phyloP scores from a whole-genome alignment of 2,329 filamentous ascomycete species.

The Scedosporium apiospermum region DNA sequence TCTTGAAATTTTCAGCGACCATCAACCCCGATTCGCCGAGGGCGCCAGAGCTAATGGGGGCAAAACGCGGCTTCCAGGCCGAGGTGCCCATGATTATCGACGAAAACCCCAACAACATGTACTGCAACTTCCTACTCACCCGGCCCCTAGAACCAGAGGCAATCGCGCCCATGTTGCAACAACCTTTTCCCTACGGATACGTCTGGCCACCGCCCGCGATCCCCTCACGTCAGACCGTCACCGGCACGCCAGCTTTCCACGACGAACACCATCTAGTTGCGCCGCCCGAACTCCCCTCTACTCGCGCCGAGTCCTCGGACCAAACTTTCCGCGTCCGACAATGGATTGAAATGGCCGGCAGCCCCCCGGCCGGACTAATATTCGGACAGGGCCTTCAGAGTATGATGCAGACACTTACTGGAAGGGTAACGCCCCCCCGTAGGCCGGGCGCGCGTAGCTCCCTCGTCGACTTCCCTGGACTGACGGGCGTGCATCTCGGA shows the following conservation, averaged over 20 bases:
- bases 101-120: conserved; percentile 38
- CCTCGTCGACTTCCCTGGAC: conserved; percentile 1
- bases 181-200: conserved; percentile 34
- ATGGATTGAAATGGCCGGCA: conserved; percentile 59
- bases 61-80: conserved; percentile 25
- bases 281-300: conserved; percentile 29
- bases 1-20: conserved; percentile 44
- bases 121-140: conserved; percentile 60
- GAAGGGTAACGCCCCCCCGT: neutral
- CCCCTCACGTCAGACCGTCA: conserved; percentile 49
- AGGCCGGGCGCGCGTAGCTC: neutral
- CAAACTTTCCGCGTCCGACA: conserved; percentile 64
- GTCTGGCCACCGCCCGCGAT: conserved; percentile 71
- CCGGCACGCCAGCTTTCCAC: conserved; percentile 19
- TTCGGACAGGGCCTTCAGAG: conserved; percentile 17
- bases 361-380: conserved; percentile 15
- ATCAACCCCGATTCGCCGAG: neutral
- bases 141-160: conserved; percentile 32
- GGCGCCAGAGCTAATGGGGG: neutral
- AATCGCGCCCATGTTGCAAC: conserved; percentile 18
- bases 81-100: conserved; percentile 45
- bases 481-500: conserved; percentile 33
- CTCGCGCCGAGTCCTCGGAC: conserved; percentile 53
- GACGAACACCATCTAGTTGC: conserved; percentile 16
- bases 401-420: conserved; percentile 8